Evolutionary conservation across 2,329 filamentous ascomycete species (phyloP), one percentile per base, ranked within the genome.

Genomic region (Exophiala lecanii-corni): DNA sequence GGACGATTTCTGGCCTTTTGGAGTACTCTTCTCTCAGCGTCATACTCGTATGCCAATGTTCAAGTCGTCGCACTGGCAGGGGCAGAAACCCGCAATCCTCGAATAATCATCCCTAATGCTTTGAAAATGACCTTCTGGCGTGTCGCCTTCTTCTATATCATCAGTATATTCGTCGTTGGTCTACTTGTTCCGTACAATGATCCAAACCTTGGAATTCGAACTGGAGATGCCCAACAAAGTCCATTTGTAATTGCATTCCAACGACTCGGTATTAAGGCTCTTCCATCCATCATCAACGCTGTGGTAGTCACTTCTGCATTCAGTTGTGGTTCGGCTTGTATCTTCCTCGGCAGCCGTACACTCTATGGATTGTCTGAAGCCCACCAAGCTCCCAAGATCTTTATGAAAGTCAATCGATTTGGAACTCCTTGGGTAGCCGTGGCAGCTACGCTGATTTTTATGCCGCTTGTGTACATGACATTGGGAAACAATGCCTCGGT

Each of bases 271-370:
- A 64, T 64, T 45, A 55, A 39, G 13, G 82, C 75, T 5, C 74
- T 89, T 4, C 82, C 84, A 0, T 80, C 78, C 4, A 76, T 89
- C 43, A 81, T 89, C 62, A 89, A 89, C 60, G 84, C 83, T 26
- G 72, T 88, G 15, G 80, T 89, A 52, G 72, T 89, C 52, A 85
- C 81, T 0, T 84, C 81, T 0, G 84, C 75, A 50, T 76, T 76
- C 58, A 74, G 70, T 1, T 73, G 74, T 10, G 74, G 69, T n/a
- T 77, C 76, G 55, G 72, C 71, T 1, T 37, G 17, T 49, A 70
- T 75, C 30, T 84, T 82, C 59, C 81, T 76, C 48, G 79, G 78
- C 0, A 78, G 78, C 18, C 74, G 81, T 10, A 79, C 76, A 3
- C 70, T 84, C 0, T 76, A 76, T 58, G 68, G 70, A 16, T 62